A percentile compares a stretch with the other conserved stretches of the same genome.
phyloP scores from a whole-genome alignment of 176 grass and related monocot genomes.

The Rhipidocladum racemiflorum region DNA sequence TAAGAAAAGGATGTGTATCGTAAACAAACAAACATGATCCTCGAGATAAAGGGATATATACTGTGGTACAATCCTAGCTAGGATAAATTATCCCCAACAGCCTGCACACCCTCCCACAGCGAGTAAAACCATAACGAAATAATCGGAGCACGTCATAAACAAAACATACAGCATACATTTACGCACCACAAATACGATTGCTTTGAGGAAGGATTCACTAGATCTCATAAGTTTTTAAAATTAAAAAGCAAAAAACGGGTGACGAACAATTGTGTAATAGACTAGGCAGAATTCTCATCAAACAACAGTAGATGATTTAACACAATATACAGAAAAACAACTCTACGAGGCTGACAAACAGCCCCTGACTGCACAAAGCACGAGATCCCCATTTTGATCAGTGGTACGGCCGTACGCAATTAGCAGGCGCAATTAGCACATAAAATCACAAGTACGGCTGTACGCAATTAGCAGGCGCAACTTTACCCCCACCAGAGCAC shows the following conservation, averaged over 20 bases:
- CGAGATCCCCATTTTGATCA: slow-evolving; percentile 28
- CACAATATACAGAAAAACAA: background rate
- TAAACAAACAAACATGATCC: slow-evolving; percentile 6
- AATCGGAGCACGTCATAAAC: slow-evolving; percentile 9
- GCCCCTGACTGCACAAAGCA: slow-evolving; percentile 9
- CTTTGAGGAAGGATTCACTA: background rate
- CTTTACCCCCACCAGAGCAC: slow-evolving; percentile 18
- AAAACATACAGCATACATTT: background rate
- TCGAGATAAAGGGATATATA: slow-evolving; percentile 21
- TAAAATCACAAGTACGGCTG: slow-evolving; percentile 49
- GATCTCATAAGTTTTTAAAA: background rate
- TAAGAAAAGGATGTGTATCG: background rate
- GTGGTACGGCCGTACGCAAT: slow-evolving; percentile 17
- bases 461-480: slow-evolving; percentile 32
- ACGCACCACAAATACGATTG: background rate
- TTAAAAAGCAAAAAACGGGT: background rate
- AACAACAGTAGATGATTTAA: background rate
- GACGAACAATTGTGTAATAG: background rate
- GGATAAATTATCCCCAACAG: background rate
- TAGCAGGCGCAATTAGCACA: slow-evolving; percentile 41
- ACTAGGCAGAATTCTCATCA: background rate
- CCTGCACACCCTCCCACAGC: background rate
- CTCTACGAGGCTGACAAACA: background rate
- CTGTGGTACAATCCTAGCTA: slow-evolving; percentile 2
- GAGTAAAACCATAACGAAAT: background rate